A percentile compares a stretch with the other conserved stretches of the same genome.
These are phyloP conservation scores for Helotiales sp. DNA, from an alignment of 2,329 filamentous ascomycete genomes.

Conservation along the genomic window DNA sequence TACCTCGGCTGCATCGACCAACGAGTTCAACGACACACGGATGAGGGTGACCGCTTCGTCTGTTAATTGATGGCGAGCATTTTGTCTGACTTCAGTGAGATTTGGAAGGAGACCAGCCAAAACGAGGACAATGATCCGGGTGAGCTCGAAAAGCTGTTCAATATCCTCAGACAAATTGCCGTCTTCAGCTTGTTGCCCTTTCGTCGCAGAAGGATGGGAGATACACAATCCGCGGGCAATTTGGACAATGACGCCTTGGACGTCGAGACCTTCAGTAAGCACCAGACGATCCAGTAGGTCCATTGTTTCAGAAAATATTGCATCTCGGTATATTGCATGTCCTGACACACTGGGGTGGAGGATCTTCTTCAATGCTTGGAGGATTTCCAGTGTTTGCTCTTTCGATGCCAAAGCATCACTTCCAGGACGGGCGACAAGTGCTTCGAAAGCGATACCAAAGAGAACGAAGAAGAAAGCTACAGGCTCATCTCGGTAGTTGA, in stretches of 20 bases:
- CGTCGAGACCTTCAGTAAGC: constrained; percentile 83
- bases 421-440: constrained; percentile 77
- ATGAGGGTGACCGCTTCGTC: constrained; percentile 85
- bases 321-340: constrained; percentile 93
- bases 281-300: constrained; percentile 91
- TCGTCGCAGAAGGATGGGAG: constrained; percentile 84
- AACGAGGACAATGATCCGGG: constrained; percentile 92
- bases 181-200: constrained; percentile 63
- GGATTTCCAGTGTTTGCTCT: constrained; percentile 82
- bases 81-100: constrained; percentile 61
- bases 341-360: constrained; percentile 91
- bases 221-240: constrained; percentile 89
- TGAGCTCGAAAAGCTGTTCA: constrained; percentile 95
- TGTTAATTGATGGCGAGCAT: constrained; percentile 73
- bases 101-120: constrained; percentile 86
- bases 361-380: constrained; percentile 92
- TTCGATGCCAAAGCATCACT: constrained; percentile 67
- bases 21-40: constrained; percentile 75
- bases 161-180: constrained; percentile 92
- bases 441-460: constrained; percentile 95
- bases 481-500: constrained; percentile 97
- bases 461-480: constrained; percentile 99
- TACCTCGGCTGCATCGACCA: constrained; percentile 92
- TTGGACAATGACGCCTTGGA: constrained; percentile 90
- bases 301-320: constrained; percentile 96